Evolutionary conservation across 2,329 filamentous ascomycete species (phyloP).

Genomic region (Fusarium hainanense): DNA sequence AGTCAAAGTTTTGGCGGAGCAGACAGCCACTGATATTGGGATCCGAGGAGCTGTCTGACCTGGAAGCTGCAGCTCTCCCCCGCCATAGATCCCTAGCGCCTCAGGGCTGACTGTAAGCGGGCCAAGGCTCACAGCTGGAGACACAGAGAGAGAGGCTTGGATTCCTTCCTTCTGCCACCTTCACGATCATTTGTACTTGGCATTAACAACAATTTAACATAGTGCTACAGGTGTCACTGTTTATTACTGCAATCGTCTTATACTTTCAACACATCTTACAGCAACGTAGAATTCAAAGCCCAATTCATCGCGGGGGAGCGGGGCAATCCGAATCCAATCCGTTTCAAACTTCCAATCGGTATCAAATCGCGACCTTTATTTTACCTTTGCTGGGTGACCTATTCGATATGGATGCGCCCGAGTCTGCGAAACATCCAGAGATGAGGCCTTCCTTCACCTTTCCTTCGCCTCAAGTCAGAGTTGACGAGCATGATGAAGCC

Average conservation of each 20-base stretch:
- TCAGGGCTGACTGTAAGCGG: slow-evolving; percentile 10
- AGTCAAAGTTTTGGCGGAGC: slow-evolving; percentile 18
- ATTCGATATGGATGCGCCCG: slow-evolving; percentile 39
- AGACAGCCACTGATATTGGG: slow-evolving; percentile 1
- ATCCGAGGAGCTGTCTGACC: not conserved
- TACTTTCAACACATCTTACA: not conserved
- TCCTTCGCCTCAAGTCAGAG: slow-evolving; percentile 47
- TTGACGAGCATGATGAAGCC: slow-evolving; percentile 47
- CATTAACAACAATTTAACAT: not conserved
- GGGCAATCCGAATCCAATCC: slow-evolving; percentile 27
- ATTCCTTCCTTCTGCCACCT: slow-evolving; percentile 2
- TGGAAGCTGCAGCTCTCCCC: not conserved
- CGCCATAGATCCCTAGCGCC: not conserved
- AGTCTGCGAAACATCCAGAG: slow-evolving; percentile 29
- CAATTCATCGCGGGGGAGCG: slow-evolving; percentile 34
- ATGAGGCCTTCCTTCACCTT: slow-evolving; percentile 41
- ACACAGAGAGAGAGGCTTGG: not conserved
- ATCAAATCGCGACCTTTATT: not conserved
- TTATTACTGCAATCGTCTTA: not conserved
- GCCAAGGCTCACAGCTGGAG: slow-evolving; percentile 19
- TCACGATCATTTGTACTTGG: slow-evolving; percentile 8
- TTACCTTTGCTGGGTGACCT: not conserved
- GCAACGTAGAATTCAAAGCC: not conserved
- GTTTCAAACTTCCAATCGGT: not conserved
- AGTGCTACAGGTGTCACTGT: not conserved